phyloP scores from a whole-genome alignment of 768 basidiomycete genomes.

The Baorangia bicolor region DNA sequence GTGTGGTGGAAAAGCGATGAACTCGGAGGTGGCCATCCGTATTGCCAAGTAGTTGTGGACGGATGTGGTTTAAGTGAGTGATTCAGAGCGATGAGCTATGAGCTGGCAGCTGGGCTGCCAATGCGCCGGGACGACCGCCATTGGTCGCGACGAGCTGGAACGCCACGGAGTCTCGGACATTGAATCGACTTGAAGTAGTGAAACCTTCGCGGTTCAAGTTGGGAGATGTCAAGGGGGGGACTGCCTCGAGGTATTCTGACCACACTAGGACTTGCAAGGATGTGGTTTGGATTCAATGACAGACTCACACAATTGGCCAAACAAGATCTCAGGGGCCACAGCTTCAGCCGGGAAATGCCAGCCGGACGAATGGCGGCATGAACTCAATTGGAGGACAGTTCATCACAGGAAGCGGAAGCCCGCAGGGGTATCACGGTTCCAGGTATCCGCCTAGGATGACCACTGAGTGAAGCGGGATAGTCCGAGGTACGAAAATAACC shows the following conservation, averaged over 20 bases:
- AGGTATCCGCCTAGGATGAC: constrained; percentile 6
- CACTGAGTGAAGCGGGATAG: constrained; percentile 13
- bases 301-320: constrained; percentile 2
- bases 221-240: neutral
- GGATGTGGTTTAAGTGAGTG: constrained; percentile 16
- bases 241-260: constrained; percentile 14
- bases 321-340: constrained; percentile 10
- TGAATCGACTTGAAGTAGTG: constrained; percentile 17
- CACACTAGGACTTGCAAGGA: neutral
- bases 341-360: constrained; percentile 4
- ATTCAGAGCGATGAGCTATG: neutral
- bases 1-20: constrained; percentile 18
- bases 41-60: constrained; percentile 4
- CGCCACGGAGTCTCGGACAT: constrained; percentile 35
- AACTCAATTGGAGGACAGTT: constrained; percentile 18
- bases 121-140: no score
- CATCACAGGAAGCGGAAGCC: constrained; percentile 30
- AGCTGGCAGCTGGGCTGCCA: constrained; percentile 17
- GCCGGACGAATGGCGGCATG: constrained; percentile 16
- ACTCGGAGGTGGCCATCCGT: constrained; percentile 9
- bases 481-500: constrained; percentile 26
- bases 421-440: constrained; percentile 18
- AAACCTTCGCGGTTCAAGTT: constrained; percentile 32
- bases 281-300: constrained; percentile 5
- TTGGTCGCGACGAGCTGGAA: neutral